Percentiles rank a stretch among this genome's conserved stretches.
These are phyloP conservation scores for Lippia alba DNA, from an alignment of 305 asterid species.

Conservation along the genomic window DNA sequence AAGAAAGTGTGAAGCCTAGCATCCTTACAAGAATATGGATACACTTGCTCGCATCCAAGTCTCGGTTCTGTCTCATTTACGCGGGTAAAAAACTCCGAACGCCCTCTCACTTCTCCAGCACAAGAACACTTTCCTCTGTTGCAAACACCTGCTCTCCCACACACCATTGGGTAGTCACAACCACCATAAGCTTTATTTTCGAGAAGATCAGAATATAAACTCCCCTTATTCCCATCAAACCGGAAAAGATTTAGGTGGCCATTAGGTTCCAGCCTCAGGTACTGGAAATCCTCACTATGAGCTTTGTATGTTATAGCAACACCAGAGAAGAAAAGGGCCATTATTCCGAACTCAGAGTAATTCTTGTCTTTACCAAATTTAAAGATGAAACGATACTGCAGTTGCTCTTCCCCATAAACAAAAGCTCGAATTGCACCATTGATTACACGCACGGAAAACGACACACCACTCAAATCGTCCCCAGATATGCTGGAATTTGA, in stretches of 20 bases:
- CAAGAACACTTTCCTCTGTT: not conserved
- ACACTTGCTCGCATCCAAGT: not conserved
- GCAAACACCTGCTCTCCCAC: not conserved
- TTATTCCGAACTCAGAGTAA: not conserved
- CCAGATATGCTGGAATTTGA: not conserved
- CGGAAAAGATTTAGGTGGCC: not conserved
- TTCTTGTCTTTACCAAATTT: not conserved
- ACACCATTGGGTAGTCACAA: not conserved
- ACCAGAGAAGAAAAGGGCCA: not conserved
- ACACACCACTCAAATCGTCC: not conserved
- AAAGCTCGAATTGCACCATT: not conserved
- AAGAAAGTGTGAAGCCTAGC: not conserved
- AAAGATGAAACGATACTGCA: not conserved
- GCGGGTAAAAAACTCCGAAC: not conserved
- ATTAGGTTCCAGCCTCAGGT: conserved; percentile 5
- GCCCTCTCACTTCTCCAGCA: not conserved
- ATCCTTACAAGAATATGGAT: not conserved
- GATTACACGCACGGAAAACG: not conserved
- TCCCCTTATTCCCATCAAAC: not conserved
- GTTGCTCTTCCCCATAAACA: not conserved
- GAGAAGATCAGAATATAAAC: not conserved
- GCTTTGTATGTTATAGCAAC: not conserved
- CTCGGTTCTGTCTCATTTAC: not conserved
- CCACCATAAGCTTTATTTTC: not conserved
- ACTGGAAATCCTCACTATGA: not conserved